Conservation (phyloP, 495 filamentous ascomycete genomes). For the Antarctomyces pellizariae region DNA sequence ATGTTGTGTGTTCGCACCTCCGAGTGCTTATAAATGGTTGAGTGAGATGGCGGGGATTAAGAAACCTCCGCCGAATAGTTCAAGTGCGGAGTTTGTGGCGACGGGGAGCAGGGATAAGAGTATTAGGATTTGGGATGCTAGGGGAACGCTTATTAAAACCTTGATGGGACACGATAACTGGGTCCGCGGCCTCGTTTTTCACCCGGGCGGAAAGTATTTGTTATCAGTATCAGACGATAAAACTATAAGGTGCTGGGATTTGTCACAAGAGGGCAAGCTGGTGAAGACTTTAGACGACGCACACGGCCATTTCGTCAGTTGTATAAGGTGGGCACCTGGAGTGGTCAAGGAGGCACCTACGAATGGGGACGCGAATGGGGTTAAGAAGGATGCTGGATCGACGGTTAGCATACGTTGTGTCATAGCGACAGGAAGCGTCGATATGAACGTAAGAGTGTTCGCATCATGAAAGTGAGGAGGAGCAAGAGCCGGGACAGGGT, state of each 20-base stretch:
- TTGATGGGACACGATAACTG: constrained; percentile 89
- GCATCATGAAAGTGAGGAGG: constrained; percentile 14
- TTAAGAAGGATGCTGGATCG: constrained; percentile 21
- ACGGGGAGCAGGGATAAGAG: constrained; percentile 82
- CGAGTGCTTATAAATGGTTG: constrained; percentile 52
- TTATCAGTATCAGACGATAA: constrained; percentile 76
- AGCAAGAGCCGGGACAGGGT: background rate
- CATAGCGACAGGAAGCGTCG: constrained; percentile 38
- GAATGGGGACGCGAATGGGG: constrained; percentile 27
- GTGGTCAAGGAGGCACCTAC: constrained; percentile 31
- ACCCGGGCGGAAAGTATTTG: constrained; percentile 85
- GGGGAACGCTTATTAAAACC: constrained; percentile 72
- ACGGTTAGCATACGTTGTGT: constrained; percentile 27
- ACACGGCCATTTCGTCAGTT: constrained; percentile 73
- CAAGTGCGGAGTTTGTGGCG: constrained; percentile 70
- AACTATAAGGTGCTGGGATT: constrained; percentile 84
- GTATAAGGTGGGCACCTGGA: constrained; percentile 77
- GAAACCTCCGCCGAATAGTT: constrained; percentile 49
- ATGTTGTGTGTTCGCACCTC: constrained; percentile 74
- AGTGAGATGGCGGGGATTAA: constrained; percentile 64
- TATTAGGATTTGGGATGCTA: constrained; percentile 72
- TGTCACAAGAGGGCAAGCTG: constrained; percentile 71
- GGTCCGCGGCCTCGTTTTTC: constrained; percentile 72
- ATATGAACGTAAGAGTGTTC: constrained; percentile 35
- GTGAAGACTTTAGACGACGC: constrained; percentile 62